Evolutionary conservation across 2,329 filamentous ascomycete genomes (phyloP), one percentile per base, ranked within the genome.

Genomic region (Waltergamsia citrina): DNA sequence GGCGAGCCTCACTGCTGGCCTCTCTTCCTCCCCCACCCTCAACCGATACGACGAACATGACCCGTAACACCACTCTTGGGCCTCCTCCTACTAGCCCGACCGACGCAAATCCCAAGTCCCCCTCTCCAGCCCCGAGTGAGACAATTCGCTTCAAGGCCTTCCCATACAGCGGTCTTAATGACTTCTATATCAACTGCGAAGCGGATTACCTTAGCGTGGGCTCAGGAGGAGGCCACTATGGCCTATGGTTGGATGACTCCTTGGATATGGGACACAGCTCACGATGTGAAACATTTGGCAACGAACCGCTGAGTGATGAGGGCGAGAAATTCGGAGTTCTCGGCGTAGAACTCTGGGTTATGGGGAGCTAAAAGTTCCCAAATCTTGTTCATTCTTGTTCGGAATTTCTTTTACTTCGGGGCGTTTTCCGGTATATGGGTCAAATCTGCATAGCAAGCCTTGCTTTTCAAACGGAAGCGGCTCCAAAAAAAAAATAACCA

Each of bases 101-200:
- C 15, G 46, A 50, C 9, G 47, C 49, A 5, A 43, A 44, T 28
- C 50, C 49, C 10, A 41, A 43, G 32, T 30, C 38, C 24, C 33
- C 43, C 21, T 48, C 38, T 4, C 48, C 71, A 2, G 71, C 67
- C 18, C 76, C 77, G 4, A 74, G 78, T 5, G 84, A 90, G 41
- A 71, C 78, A 18, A 85, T 96, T 45, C 78, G 92, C 15, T 98
- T 98, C 71, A 95, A 94, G 60, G 90, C 90, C 0, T 98, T 96
- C 49, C 88, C 90, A 0, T 96, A 95, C 52, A 93, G 84, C 37
- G 92, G 92, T 5, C 74, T 94, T 26, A 96, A 98, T 55, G 92
- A 96, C 57, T 98, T 94, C 54, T 86, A 90, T 65, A 92, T 96
- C 45, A 83, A 93, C 49, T 96, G 90, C 59, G 87, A 96, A 59